Conservation (phyloP, 208 protist species). For the Tetramitus jugosus region DNA sequence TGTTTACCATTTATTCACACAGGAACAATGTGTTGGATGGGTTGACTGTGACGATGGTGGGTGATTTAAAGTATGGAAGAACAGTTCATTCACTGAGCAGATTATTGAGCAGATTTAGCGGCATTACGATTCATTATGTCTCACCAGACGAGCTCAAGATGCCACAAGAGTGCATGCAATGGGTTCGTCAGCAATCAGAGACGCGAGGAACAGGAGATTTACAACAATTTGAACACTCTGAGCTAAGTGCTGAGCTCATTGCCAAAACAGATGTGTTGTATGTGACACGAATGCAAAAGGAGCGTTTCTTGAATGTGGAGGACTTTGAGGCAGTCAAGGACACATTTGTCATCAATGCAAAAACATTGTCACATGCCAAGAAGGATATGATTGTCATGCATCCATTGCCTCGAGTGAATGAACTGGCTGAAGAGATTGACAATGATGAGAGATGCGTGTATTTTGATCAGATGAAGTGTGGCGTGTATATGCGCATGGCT, state of each 20-base stretch:
- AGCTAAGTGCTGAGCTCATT: constrained; percentile 54
- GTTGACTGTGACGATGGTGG: constrained; percentile 82
- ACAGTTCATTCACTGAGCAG: constrained; percentile 88
- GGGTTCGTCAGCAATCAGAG: constrained; percentile 44
- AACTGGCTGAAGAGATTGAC: constrained; percentile 82
- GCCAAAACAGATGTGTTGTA: constrained; percentile 87
- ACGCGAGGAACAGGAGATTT: constrained; percentile 47
- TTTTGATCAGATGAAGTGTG: constrained; percentile 94
- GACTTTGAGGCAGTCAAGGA: constrained; percentile 73
- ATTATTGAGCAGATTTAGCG: constrained; percentile 73
- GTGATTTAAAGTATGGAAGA: constrained; percentile 93
- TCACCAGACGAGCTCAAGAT: constrained; percentile 73
- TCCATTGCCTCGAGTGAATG: constrained; percentile 90
- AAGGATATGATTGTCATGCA: constrained; percentile 91
- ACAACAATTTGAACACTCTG: constrained; percentile 13
- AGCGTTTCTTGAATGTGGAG: constrained; percentile 70
- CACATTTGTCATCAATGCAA: constrained; percentile 57
- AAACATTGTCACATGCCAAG: constrained; percentile 59
- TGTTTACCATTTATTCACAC: constrained; percentile 76
- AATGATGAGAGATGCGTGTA: constrained; percentile 87
- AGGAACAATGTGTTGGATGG: constrained; percentile 57
- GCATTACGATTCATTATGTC: constrained; percentile 74
- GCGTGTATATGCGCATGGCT: constrained; percentile 95
- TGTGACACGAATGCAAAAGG: constrained; percentile 91
- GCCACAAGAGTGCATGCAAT: constrained; percentile 62